Conservation (phyloP, 2,329 filamentous ascomycete genomes). For the Nigrograna mackinnonii region DNA sequence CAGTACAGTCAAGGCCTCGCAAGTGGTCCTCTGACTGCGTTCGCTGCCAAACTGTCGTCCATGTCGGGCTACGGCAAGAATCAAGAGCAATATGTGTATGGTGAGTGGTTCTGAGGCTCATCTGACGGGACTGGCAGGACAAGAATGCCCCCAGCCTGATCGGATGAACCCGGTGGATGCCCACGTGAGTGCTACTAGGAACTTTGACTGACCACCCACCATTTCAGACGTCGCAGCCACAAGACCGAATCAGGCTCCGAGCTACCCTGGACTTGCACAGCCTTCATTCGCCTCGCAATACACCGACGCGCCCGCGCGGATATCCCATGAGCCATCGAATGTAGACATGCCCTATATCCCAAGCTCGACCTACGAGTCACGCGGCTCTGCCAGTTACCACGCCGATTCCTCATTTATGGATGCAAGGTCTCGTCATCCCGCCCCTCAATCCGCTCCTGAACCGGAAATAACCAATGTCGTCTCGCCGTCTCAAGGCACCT, state of each 20-base stretch:
- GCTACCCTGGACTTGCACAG: slow-evolving; percentile 53
- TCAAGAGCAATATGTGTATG: slow-evolving; percentile 76
- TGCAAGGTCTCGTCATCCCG: slow-evolving; percentile 59
- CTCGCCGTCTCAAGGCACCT: slow-evolving; percentile 69
- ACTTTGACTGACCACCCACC: slow-evolving; percentile 50
- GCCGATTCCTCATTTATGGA: slow-evolving; percentile 59
- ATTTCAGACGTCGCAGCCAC: slow-evolving; percentile 62
- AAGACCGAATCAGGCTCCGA: slow-evolving; percentile 61
- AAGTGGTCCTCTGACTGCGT: slow-evolving; percentile 57
- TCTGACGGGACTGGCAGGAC: slow-evolving; percentile 37
- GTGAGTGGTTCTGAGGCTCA: slow-evolving; percentile 63
- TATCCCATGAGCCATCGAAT: slow-evolving; percentile 52
- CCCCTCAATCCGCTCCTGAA: slow-evolving; percentile 44
- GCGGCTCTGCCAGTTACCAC: slow-evolving; percentile 42
- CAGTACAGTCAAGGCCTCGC: slow-evolving; percentile 35
- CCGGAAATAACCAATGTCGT: slow-evolving; percentile 65
- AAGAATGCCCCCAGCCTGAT: slow-evolving; percentile 39
- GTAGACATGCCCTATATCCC: slow-evolving; percentile 50
- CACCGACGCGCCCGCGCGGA: slow-evolving; percentile 52
- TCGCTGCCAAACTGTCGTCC: slow-evolving; percentile 59
- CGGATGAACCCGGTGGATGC: slow-evolving; percentile 34
- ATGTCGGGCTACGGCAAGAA: slow-evolving; percentile 84
- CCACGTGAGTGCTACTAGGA: slow-evolving; percentile 41
- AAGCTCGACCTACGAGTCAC: slow-evolving; percentile 54
- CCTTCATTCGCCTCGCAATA: slow-evolving; percentile 54